Evolutionary conservation across 257 asterid species (phyloP), one percentile per base, ranked within the genome.

Genomic region (Scutellaria barbata): DNA sequence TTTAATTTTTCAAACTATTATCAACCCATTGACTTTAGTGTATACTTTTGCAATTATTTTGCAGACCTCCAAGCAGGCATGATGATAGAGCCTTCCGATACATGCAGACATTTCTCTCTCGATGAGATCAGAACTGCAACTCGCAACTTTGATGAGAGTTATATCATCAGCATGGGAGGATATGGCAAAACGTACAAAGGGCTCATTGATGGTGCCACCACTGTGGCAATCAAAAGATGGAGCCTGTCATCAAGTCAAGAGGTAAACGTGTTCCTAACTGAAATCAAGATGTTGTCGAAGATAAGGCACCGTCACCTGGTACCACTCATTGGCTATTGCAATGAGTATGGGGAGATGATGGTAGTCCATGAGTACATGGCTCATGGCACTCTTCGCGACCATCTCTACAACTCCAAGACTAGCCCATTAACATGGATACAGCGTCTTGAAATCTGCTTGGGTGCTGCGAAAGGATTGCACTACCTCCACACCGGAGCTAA

Each of bases 321-420:
- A 1, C 77, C 91, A 1, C 65, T 89, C 8, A 82, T 89, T 14
- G 91, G 96, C 10, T 86, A 83, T 22, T 85, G 86, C 35, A 83
- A 81, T 30, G 83, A 83, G 16, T 48, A 69, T 0, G 76, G 76
- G 0, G 93, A 89, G 67, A 85, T 83, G 91, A 82, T 87, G 63
- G 54, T 89, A 64, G 86, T 89, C 12, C 82, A 87, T 18, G 86
- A 87, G 8, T 89, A 83, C 84, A 87, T 83, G 89, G 52, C 81
- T 1, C 75, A 71, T 10, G 91, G 91, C 35, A 82, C 88, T 0
- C 71, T 87, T 5, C 83, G 81, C 0, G 87, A 80, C 52, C 89
- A 83, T 69, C 85, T 85, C 53, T 77, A 83, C 66, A 68, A 65
- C 3, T 18, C 88, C 0, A 33, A 68, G 1, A 81, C 83, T 47